A percentile compares a stretch with the other conserved stretches of the same genome.
Conservation (phyloP, 305 asterid species). For the Petunia hybrid region DNA sequence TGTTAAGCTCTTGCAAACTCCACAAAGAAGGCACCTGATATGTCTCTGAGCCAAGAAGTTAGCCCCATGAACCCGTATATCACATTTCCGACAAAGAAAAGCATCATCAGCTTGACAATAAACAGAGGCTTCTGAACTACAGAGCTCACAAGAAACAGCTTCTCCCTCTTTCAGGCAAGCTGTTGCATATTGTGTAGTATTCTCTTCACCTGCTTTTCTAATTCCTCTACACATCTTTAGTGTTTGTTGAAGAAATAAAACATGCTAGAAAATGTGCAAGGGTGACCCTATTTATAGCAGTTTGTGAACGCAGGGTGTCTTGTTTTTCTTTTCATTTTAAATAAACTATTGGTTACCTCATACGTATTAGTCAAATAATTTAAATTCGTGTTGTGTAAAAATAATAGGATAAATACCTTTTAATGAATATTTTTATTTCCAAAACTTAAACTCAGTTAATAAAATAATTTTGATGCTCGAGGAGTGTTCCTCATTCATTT, state of each 20-base stretch:
- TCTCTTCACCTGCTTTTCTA: background rate
- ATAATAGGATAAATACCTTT: too few relatives aligned
- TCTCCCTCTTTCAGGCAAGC: background rate
- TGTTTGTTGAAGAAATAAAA: background rate
- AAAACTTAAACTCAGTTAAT: too few relatives aligned
- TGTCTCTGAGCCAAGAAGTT: conserved; percentile 34
- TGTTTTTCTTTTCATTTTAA: background rate
- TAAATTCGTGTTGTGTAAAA: background rate
- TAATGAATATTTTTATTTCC: too few relatives aligned
- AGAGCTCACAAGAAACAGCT: conserved; percentile 40
- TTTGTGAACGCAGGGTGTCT: background rate
- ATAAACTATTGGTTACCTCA: too few relatives aligned
- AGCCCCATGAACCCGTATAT: conserved; percentile 26
- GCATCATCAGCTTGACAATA: conserved; percentile 36
- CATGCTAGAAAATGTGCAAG: background rate
- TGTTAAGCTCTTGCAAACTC: conserved; percentile 1
- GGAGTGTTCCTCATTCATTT: too few relatives aligned
- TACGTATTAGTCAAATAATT: background rate
- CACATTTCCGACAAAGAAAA: conserved; percentile 34
- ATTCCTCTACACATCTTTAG: conserved; percentile 8
- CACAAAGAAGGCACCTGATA: conserved; percentile 28
- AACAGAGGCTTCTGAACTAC: conserved; percentile 40
- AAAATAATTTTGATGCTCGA: too few relatives aligned
- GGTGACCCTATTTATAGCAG: conserved; percentile 5
- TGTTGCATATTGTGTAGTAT: background rate